Evolutionary conservation across 2,329 filamentous ascomycete species (phyloP).

Genomic region (Neonectria hederae): DNA sequence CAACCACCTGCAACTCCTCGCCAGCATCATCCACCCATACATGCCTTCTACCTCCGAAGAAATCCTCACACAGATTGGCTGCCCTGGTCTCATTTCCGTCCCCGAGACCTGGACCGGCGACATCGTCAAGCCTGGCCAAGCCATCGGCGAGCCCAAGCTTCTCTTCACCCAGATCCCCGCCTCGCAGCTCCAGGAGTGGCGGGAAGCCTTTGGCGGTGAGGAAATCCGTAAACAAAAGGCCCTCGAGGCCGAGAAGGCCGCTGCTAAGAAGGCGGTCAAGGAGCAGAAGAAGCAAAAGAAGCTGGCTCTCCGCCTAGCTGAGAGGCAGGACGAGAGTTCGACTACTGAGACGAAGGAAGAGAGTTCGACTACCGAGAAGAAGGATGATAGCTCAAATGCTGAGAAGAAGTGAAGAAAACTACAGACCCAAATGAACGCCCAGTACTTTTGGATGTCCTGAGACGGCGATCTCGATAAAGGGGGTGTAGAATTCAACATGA

Average conservation of each 20-base stretch:
- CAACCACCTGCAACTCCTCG: conserved; percentile 84
- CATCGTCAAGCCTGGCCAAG: conserved; percentile 75
- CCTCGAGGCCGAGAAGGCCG: conserved; percentile 59
- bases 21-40: conserved; percentile 82
- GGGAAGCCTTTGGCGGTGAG: conserved; percentile 74
- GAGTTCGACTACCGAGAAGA: conserved; percentile 31
- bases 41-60: conserved; percentile 81
- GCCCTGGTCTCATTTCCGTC: conserved; percentile 61
- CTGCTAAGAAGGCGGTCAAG: conserved; percentile 61
- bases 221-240: conserved; percentile 76
- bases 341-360: conserved; percentile 29
- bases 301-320: conserved; percentile 37
- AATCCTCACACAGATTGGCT: conserved; percentile 81
- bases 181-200: conserved; percentile 86
- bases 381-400: conserved; percentile 31
- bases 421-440: not conserved
- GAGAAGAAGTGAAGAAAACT: conserved; percentile 26
- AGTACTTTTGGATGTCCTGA: conserved; percentile 4
- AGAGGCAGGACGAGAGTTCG: conserved; percentile 10
- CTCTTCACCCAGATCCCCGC: conserved; percentile 86
- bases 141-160: conserved; percentile 80
- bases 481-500: conserved; percentile 23
- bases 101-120: conserved; percentile 73
- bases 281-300: conserved; percentile 60
- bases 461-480: conserved; percentile 16